Evolutionary conservation across 352 stramenopile genomes (phyloP).

Genomic region (Pythium sukuiense): DNA sequence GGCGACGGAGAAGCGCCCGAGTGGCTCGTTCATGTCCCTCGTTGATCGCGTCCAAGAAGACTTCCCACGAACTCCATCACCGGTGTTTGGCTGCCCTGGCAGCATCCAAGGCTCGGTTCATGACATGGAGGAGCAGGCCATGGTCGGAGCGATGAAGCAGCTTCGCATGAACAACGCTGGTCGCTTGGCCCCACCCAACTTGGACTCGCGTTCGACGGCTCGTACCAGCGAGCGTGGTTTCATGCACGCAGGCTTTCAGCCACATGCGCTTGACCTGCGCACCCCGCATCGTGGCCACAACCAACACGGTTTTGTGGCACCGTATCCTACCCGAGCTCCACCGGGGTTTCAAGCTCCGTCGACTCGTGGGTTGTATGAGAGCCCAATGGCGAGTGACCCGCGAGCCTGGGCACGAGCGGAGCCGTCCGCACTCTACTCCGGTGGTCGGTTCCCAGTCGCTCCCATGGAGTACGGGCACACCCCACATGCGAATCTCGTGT

Average conservation of each 20-base stretch:
- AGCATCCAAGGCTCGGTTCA: background rate
- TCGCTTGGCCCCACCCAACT: background rate
- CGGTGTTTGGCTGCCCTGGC: constrained; percentile 41
- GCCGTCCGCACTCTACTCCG: background rate
- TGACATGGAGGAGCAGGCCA: constrained; percentile 11
- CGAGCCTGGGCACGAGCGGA: constrained; percentile 14
- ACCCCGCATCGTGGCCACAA: constrained; percentile 15
- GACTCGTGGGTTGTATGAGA: constrained; percentile 20
- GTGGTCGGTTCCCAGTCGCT: constrained; percentile 8
- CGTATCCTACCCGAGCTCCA: constrained; percentile 15
- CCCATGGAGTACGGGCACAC: constrained; percentile 17
- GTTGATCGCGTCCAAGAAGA: constrained; percentile 83
- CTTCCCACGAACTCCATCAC: constrained; percentile 70
- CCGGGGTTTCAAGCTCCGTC: constrained; percentile 25
- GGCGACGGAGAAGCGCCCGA: constrained; percentile 7
- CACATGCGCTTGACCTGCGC: constrained; percentile 20
- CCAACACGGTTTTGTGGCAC: constrained; percentile 7
- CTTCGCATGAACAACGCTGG: constrained; percentile 17
- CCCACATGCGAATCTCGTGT: background rate
- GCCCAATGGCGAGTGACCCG: constrained; percentile 9
- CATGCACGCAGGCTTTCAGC: constrained; percentile 4
- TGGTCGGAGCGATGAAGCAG: constrained; percentile 25
- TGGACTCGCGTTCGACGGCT: background rate
- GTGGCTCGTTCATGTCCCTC: constrained; percentile 38
- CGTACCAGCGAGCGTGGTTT: constrained; percentile 10